phyloP scores from a whole-genome alignment of 2,329 filamentous ascomycete genomes.

The Verticillium albo-atrum region DNA sequence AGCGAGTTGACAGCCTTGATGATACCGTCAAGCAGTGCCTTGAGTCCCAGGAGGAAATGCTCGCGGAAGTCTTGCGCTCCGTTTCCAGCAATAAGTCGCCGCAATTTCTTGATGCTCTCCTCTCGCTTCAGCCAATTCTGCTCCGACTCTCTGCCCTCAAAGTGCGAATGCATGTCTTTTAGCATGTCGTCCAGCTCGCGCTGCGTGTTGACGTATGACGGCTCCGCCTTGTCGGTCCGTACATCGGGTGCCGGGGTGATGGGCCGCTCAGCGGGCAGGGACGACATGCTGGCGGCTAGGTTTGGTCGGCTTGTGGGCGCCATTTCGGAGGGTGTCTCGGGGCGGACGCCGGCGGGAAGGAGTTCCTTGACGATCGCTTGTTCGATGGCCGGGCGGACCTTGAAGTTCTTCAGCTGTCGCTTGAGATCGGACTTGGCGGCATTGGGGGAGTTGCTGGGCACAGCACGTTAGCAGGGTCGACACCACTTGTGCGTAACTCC shows the following conservation, averaged over 20 bases:
- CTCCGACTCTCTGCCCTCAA: conserved; percentile 86
- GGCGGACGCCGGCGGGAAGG: conserved; percentile 40
- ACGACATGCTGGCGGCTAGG: conserved; percentile 49
- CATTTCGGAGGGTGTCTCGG: conserved; percentile 38
- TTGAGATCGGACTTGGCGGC: conserved; percentile 85
- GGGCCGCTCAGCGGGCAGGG: conserved; percentile 44
- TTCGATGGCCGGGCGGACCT: conserved; percentile 82
- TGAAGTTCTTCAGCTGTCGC: conserved; percentile 76
- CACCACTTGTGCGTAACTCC: background rate
- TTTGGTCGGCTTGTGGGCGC: conserved; percentile 24
- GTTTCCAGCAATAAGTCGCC: conserved; percentile 79
- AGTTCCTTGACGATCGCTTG: conserved; percentile 75
- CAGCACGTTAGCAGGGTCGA: background rate
- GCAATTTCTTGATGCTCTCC: conserved; percentile 70
- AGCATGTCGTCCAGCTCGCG: conserved; percentile 87
- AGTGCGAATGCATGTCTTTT: conserved; percentile 72
- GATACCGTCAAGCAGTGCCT: conserved; percentile 77
- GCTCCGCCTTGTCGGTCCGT: conserved; percentile 68
- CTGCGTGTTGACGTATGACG: conserved; percentile 76
- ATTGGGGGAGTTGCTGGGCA: conserved; percentile 63
- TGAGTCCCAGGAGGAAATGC: conserved; percentile 66
- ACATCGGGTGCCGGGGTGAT: conserved; percentile 60
- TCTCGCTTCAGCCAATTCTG: conserved; percentile 89
- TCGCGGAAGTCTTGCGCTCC: conserved; percentile 71
- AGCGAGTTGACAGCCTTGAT: conserved; percentile 80